A percentile compares a stretch with the other conserved stretches of the same genome.
Conservation (phyloP, 2,329 filamentous ascomycete genomes). For the Epichloe brachyelytri region DNA sequence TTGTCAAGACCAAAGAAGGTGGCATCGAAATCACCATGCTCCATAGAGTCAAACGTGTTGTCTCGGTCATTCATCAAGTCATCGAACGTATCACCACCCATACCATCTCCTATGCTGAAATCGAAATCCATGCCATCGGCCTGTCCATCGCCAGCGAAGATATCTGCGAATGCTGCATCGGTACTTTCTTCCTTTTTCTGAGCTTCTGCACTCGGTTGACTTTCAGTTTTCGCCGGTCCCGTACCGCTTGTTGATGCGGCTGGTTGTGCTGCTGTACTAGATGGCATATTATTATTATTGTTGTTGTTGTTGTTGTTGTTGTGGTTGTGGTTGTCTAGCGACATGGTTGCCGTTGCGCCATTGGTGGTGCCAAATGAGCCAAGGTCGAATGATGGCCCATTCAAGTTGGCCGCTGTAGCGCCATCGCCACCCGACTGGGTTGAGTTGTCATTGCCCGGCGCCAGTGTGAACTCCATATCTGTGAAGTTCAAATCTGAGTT, state of each 20-base stretch:
- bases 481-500: conserved; percentile 38
- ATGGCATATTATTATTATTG: conserved; percentile 16
- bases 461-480: conserved; percentile 43
- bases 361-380: conserved; percentile 27
- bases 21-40: conserved; percentile 34
- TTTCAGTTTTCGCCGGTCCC: conserved; percentile 1
- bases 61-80: conserved; percentile 34
- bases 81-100: conserved; percentile 32
- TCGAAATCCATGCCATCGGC: conserved; percentile 25
- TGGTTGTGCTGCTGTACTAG: conserved; percentile 10
- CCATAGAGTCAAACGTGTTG: conserved; percentile 26
- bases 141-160: conserved; percentile 32
- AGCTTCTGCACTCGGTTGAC: conserved; percentile 8
- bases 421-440: conserved; percentile 9
- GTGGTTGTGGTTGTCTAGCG: conserved; percentile 12
- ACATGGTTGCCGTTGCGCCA: conserved; percentile 15
- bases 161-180: conserved; percentile 26
- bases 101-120: conserved; percentile 17
- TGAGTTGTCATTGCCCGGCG: conserved; percentile 24
- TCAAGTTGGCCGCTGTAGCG: conserved; percentile 7
- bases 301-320: too few species aligned
- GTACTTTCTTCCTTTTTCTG: conserved; percentile 16
- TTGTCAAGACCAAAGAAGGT: conserved; percentile 30
- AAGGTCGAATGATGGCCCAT: conserved; percentile 32
- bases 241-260: conserved; percentile 5